Conservation (phyloP, 2,329 filamentous ascomycete species). For the Ophiognomonia clavigignenti-juglandacearum region DNA sequence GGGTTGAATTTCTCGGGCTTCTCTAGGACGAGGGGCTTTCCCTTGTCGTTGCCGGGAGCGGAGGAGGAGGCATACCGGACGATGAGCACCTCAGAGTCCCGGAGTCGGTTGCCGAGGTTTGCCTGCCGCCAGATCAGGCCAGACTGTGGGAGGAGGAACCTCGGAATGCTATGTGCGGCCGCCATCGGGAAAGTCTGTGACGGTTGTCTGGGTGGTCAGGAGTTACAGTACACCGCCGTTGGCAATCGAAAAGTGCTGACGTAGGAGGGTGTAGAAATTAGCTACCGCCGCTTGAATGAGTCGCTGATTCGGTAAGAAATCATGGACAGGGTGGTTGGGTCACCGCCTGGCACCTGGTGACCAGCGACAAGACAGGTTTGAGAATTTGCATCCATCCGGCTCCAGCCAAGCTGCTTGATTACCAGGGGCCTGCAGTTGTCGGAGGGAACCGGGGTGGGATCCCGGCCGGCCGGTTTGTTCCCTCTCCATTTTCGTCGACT, state of each 20-base stretch:
- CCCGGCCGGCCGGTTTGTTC: conserved; percentile 7
- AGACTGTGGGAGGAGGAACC: conserved; percentile 63
- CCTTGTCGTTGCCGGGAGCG: conserved; percentile 31
- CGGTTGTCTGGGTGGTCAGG: neutral
- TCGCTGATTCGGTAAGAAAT: too few relatives aligned
- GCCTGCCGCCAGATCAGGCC: conserved; percentile 48
- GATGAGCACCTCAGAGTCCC: conserved; percentile 24
- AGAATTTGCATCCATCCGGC: too few relatives aligned
- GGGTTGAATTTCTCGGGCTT: conserved; percentile 89
- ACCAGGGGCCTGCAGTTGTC: neutral
- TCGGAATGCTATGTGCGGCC: conserved; percentile 51
- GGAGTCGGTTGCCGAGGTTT: conserved; percentile 19
- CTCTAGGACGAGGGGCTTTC: conserved; percentile 64
- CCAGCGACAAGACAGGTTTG: too few relatives aligned
- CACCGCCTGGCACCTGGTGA: too few relatives aligned
- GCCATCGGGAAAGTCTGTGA: conserved; percentile 31
- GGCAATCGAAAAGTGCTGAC: neutral
- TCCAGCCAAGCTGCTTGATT: too few relatives aligned
- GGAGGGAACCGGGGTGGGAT: neutral
- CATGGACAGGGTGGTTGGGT: too few relatives aligned
- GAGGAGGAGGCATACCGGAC: conserved; percentile 24
- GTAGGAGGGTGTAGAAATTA: neutral
- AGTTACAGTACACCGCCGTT: neutral
- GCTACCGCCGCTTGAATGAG: neutral
- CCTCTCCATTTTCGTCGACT: conserved; percentile 13